Evolutionary conservation across 345 rosid genomes (phyloP).

Genomic region (Triadica sebifera): DNA sequence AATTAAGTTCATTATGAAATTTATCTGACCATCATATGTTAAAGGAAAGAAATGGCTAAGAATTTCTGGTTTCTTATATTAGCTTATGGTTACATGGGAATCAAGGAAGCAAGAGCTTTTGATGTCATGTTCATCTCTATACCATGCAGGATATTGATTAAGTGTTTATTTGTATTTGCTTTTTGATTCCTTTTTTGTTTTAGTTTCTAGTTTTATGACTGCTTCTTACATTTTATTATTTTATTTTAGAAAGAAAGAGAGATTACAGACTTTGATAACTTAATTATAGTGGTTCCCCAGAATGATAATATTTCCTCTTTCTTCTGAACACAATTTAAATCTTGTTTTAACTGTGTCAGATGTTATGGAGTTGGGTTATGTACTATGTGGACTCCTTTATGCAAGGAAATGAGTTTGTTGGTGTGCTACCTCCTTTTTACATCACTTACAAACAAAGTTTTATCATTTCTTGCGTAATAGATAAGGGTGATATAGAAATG

Average conservation of each 20-base stretch:
- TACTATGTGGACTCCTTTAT: not conserved
- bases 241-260: not conserved
- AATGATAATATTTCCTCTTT: too few relatives aligned
- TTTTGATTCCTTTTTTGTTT: not conserved
- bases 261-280: not conserved
- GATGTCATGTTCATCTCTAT: not conserved
- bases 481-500: not conserved
- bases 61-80: not conserved
- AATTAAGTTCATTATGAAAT: not conserved
- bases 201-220: not conserved
- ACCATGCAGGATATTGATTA: not conserved
- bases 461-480: not conserved
- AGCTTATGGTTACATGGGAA: not conserved
- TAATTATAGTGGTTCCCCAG: not conserved
- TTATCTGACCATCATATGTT: not conserved
- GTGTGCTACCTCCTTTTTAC: not conserved
- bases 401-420: not conserved
- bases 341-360: not conserved
- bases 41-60: not conserved
- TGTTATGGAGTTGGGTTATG: not conserved
- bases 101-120: not conserved
- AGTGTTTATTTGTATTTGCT: not conserved
- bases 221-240: not conserved
- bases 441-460: not conserved
- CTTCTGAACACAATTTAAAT: not conserved